Percentiles rank a stretch among this genome's conserved stretches.
These are phyloP conservation scores for Arthrocladium fulminans DNA, from an alignment of 2,329 filamentous ascomycete species.

Conservation along the genomic window DNA sequence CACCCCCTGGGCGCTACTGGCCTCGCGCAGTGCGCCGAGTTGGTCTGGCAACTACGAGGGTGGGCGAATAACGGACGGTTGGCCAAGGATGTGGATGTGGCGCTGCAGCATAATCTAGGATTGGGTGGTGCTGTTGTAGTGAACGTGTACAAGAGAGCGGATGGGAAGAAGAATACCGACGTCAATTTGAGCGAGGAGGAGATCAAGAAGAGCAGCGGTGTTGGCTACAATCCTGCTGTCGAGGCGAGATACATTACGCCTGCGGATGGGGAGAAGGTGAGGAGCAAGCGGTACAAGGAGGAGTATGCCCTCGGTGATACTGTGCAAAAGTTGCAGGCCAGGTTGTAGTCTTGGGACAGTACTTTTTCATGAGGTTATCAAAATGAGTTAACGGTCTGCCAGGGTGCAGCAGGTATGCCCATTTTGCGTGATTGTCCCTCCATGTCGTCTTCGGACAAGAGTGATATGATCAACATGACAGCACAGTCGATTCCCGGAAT, in stretches of 20 bases:
- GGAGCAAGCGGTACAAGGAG: slow-evolving; percentile 60
- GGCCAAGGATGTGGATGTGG: slow-evolving; percentile 57
- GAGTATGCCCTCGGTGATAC: slow-evolving; percentile 74
- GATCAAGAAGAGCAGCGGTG: slow-evolving; percentile 55
- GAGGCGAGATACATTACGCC: slow-evolving; percentile 79
- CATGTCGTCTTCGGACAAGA: no score
- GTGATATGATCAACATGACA: no score
- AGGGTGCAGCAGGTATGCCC: no score
- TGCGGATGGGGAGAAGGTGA: slow-evolving; percentile 58
- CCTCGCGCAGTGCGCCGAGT: slow-evolving; percentile 85
- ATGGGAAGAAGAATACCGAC: slow-evolving; percentile 53
- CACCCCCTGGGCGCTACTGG: slow-evolving; percentile 90
- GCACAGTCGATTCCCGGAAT: no score
- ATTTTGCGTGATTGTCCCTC: no score
- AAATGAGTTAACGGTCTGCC: no score
- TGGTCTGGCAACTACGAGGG: slow-evolving; percentile 92
- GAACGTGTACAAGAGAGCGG: slow-evolving; percentile 77
- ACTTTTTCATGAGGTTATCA: no score
- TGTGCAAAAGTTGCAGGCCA: slow-evolving; percentile 59
- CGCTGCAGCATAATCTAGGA: slow-evolving; percentile 87
- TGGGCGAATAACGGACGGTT: slow-evolving; percentile 82
- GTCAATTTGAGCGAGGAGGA: slow-evolving; percentile 51
- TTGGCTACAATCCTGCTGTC: slow-evolving; percentile 88
- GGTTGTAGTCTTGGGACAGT: no score
- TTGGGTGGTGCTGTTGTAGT: slow-evolving; percentile 84